Conservation (phyloP, 1,284 basidiomycete species). For the Ceratobasidium theobromae region DNA sequence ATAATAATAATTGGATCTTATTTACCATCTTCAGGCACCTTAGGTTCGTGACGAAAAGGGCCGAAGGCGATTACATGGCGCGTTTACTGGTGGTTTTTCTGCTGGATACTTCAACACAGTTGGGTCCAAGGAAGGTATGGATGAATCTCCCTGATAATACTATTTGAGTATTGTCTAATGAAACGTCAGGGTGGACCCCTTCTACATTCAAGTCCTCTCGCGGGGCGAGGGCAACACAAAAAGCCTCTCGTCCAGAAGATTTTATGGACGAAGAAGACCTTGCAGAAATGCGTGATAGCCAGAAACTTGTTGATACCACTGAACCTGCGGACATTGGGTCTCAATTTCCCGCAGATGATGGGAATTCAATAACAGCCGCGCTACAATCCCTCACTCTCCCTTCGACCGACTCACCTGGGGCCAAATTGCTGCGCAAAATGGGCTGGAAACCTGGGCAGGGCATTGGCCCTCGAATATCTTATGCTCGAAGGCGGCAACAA, state of each 20-base stretch:
- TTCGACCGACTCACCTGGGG: slow-evolving; percentile 72
- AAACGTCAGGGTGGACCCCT: slow-evolving; percentile 84
- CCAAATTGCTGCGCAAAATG: slow-evolving; percentile 87
- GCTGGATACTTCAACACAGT: slow-evolving; percentile 98
- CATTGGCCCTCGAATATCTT: slow-evolving; percentile 86
- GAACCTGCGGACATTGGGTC: slow-evolving; percentile 52
- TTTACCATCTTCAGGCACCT: slow-evolving; percentile 10
- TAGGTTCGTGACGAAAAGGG: slow-evolving; percentile 95
- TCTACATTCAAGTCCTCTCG: slow-evolving; percentile 88
- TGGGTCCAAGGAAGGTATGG: slow-evolving; percentile 88
- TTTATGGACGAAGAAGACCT: slow-evolving; percentile 99
- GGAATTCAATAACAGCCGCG: slow-evolving; percentile 62
- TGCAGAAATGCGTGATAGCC: slow-evolving; percentile 71
- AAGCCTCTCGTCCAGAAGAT: slow-evolving; percentile 72
- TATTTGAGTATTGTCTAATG: not conserved
- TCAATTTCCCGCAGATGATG: not conserved
- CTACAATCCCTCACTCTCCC: slow-evolving; percentile 63
- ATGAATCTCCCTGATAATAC: not conserved
- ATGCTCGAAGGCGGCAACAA: slow-evolving; percentile 71
- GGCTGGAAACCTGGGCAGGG: slow-evolving; percentile 94
- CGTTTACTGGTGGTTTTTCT: slow-evolving; percentile 97
- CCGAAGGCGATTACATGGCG: slow-evolving; percentile 87
- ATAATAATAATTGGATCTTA: slow-evolving; percentile 19
- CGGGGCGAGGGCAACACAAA: slow-evolving; percentile 60
- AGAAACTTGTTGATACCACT: slow-evolving; percentile 72